phyloP scores from a whole-genome alignment of 2,329 filamentous ascomycete genomes.

The Fusarium succisae region DNA sequence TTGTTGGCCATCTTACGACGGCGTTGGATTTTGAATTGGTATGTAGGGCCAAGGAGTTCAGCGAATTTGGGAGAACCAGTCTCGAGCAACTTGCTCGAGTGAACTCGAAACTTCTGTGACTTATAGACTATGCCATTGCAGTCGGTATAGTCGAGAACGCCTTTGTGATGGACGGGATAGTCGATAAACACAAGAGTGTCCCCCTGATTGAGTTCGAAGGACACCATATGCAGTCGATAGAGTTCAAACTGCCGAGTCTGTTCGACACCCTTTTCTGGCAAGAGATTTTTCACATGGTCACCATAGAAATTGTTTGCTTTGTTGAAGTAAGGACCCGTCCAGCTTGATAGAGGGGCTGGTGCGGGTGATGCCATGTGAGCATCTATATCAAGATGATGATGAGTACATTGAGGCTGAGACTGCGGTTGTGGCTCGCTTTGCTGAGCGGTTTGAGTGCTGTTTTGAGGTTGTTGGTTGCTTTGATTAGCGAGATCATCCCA shows the following conservation, averaged over 20 bases:
- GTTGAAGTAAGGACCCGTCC: slow-evolving; percentile 32
- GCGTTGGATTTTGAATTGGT: slow-evolving; percentile 52
- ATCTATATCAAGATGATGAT: background rate
- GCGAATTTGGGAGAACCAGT: slow-evolving; percentile 59
- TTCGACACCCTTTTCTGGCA: slow-evolving; percentile 27
- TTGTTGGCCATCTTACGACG: slow-evolving; percentile 49
- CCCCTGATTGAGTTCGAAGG: slow-evolving; percentile 46
- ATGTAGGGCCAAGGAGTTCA: slow-evolving; percentile 54
- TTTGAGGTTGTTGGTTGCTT: background rate
- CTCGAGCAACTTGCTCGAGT: slow-evolving; percentile 56
- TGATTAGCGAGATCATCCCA: background rate
- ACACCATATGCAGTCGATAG: slow-evolving; percentile 40
- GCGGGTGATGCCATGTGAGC: background rate
- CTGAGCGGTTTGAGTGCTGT: background rate
- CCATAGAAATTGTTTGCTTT: background rate
- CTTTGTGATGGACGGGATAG: slow-evolving; percentile 42
- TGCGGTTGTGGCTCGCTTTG: background rate
- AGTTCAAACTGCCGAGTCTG: slow-evolving; percentile 40
- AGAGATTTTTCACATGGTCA: background rate
- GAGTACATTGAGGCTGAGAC: background rate
- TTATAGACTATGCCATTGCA: slow-evolving; percentile 49
- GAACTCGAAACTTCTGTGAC: slow-evolving; percentile 54
- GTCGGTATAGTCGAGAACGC: slow-evolving; percentile 36
- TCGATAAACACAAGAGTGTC: slow-evolving; percentile 58
- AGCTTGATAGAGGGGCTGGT: slow-evolving; percentile 19